These are phyloP conservation scores for Salvia splendens DNA, from an alignment of 257 asterid species.

Conservation along the genomic window DNA sequence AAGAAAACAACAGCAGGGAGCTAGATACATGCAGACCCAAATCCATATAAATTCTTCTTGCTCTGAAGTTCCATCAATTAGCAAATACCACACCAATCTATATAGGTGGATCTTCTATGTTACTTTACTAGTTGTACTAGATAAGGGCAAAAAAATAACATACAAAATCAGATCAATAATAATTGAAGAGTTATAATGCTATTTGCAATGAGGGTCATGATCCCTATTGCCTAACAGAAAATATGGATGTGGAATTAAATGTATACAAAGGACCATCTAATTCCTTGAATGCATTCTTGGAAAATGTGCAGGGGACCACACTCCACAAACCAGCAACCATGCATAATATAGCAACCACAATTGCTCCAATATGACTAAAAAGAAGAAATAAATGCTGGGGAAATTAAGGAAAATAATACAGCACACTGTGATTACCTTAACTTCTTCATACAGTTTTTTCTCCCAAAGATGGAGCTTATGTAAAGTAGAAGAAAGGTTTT, in stretches of 20 bases:
- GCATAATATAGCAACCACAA: conserved; percentile 33
- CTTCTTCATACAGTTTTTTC: conserved; percentile 93
- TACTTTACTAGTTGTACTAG: conserved; percentile 15
- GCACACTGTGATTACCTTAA: conserved; percentile 61
- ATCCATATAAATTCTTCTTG: background rate
- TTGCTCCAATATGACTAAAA: conserved; percentile 31
- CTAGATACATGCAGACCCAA: conserved; percentile 1
- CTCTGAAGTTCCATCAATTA: conserved; percentile 3
- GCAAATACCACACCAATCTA: conserved; percentile 9
- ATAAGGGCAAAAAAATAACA: conserved; percentile 21
- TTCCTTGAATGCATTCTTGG: conserved; percentile 34
- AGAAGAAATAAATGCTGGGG: conserved; percentile 27
- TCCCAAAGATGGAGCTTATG: conserved; percentile 94
- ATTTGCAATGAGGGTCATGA: conserved; percentile 17
- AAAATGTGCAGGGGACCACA: conserved; percentile 46
- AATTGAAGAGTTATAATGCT: conserved; percentile 11
- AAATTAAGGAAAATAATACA: conserved; percentile 9
- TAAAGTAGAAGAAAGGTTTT: conserved; percentile 78
- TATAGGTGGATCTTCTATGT: conserved; percentile 15
- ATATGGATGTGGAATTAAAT: conserved; percentile 36
- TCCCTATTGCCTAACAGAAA: conserved; percentile 22
- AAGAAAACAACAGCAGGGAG: conserved; percentile 5
- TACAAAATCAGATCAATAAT: conserved; percentile 8
- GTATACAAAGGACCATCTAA: conserved; percentile 38
- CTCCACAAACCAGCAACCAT: conserved; percentile 34